Evolutionary conservation across 768 basidiomycete genomes (phyloP).

Genomic region (Rhodotorula kratochvilovae): DNA sequence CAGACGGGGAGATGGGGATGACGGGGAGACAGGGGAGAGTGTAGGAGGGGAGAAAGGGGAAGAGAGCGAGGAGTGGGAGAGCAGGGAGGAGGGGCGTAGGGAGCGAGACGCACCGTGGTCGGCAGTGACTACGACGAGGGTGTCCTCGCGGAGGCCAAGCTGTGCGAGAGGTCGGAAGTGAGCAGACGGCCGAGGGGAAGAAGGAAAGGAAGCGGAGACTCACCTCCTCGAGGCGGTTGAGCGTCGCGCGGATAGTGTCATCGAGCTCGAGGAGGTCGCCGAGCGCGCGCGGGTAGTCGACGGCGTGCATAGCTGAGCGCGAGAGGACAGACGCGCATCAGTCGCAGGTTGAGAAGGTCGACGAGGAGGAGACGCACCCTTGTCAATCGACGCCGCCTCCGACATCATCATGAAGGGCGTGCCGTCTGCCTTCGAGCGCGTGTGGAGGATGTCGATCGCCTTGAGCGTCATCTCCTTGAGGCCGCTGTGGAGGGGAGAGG

Average conservation of each 20-base stretch:
- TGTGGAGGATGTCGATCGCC: constrained; percentile 48
- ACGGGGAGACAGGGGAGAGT: too few species aligned
- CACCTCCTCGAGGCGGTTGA: constrained; percentile 46
- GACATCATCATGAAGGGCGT: constrained; percentile 49
- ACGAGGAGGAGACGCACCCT: constrained; percentile 7
- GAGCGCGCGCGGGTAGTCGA: constrained; percentile 46
- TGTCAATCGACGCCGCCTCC: constrained; percentile 48
- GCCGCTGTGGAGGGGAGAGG: constrained; percentile 24
- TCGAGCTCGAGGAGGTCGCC: constrained; percentile 51
- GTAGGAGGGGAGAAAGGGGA: too few species aligned
- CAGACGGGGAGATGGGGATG: too few species aligned
- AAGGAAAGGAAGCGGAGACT: background rate
- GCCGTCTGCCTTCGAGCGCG: constrained; percentile 44
- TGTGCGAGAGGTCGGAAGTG: constrained; percentile 39
- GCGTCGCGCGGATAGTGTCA: constrained; percentile 46
- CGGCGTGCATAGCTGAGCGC: constrained; percentile 47
- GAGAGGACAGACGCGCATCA: constrained; percentile 22
- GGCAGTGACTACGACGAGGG: constrained; percentile 48
- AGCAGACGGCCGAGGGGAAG: too few species aligned
- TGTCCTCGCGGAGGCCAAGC: constrained; percentile 44
- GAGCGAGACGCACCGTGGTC: constrained; percentile 47
- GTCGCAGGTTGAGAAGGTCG: background rate
- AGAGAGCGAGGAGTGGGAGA: too few species aligned
- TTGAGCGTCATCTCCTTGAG: constrained; percentile 51
- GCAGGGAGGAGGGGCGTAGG: too few species aligned